phyloP scores from a whole-genome alignment of 257 asterid genomes.

The Nicotiana benthamiana region DNA sequence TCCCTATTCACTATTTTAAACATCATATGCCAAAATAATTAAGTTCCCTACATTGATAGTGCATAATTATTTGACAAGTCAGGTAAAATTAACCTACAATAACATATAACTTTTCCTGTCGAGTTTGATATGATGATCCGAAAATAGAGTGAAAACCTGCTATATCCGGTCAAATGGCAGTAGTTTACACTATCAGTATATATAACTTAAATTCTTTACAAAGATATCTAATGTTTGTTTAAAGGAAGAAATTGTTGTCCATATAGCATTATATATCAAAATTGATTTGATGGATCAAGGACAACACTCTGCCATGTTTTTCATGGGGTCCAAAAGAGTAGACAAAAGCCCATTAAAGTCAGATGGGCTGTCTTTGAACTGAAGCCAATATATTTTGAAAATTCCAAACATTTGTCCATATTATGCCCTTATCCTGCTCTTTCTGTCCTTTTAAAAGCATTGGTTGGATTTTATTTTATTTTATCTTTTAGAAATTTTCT shows the following conservation, averaged over 20 bases:
- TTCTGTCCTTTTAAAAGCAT: not conserved
- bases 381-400: not conserved
- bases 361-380: not conserved
- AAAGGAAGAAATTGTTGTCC: not conserved
- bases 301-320: not conserved
- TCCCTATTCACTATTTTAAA: too few relatives aligned
- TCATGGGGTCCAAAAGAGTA: not conserved
- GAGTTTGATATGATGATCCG: too few relatives aligned
- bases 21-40: too few relatives aligned
- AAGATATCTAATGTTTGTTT: not conserved
- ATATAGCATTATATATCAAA: not conserved
- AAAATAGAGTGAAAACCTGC: too few relatives aligned
- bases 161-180: too few relatives aligned
- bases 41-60: too few relatives aligned
- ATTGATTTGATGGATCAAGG: not conserved
- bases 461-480: not conserved
- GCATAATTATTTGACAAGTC: too few relatives aligned
- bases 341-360: not conserved
- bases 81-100: too few relatives aligned
- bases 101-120: too few relatives aligned
- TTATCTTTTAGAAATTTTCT: not conserved
- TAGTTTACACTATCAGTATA: too few relatives aligned
- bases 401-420: not conserved
- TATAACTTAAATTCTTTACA: not conserved
- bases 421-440: not conserved